Conservation (phyloP, 192 early-diverging fungal genomes). For the Backusella liffmaniae region DNA sequence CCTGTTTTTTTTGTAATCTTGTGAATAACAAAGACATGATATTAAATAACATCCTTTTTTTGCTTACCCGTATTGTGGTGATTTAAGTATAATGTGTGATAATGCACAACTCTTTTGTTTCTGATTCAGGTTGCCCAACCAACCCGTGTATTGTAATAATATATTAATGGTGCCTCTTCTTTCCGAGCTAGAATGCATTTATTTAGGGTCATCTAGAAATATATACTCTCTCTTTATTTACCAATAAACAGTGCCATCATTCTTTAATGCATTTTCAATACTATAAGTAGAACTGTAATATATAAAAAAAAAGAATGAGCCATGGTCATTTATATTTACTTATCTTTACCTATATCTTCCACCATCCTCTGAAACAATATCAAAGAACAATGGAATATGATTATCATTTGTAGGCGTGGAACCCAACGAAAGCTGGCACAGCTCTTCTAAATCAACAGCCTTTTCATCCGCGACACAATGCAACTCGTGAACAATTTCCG, state of each 20-base stretch:
- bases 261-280: conserved; percentile 9
- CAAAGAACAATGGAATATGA: conserved; percentile 9
- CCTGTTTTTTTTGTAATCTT: background rate
- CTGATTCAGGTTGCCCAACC: background rate
- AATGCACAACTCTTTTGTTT: conserved; percentile 37
- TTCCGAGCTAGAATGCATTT: conserved; percentile 18
- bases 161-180: conserved; percentile 31
- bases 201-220: no score
- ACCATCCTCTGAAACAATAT: conserved; percentile 8
- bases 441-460: background rate
- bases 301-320: background rate
- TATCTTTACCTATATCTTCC: conserved; percentile 16
- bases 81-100: conserved; percentile 47
- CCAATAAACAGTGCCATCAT: conserved; percentile 23
- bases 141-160: conserved; percentile 14
- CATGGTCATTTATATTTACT: background rate
- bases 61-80: conserved; percentile 43
- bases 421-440: background rate
- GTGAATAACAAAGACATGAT: background rate
- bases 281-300: conserved; percentile 10
- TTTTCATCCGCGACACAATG: background rate
- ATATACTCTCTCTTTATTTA: background rate
- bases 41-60: no score
- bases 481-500: background rate
- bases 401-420: background rate